Conservation (phyloP, 768 basidiomycete species). For the Russula emetica region DNA sequence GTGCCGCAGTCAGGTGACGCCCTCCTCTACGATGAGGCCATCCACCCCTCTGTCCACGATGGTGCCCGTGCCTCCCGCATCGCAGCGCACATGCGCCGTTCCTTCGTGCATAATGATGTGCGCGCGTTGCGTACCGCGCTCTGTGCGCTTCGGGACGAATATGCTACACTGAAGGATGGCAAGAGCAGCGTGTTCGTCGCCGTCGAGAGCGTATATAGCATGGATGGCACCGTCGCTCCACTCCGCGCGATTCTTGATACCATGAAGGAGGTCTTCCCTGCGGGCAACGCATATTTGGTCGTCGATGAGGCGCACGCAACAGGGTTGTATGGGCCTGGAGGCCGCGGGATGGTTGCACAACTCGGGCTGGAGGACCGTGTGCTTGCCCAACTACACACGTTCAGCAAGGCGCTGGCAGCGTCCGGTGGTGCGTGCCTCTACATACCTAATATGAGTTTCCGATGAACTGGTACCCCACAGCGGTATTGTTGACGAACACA, state of each 20-base stretch:
- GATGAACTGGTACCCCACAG: slow-evolving; percentile 36
- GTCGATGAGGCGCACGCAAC: slow-evolving; percentile 88
- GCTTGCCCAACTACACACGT: slow-evolving; percentile 65
- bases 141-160: slow-evolving; percentile 45
- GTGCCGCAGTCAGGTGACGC: slow-evolving; percentile 76
- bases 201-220: slow-evolving; percentile 87
- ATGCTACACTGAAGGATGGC: slow-evolving; percentile 63
- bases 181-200: slow-evolving; percentile 64
- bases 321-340: slow-evolving; percentile 78
- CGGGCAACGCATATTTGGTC: slow-evolving; percentile 63
- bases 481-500: slow-evolving; percentile 68
- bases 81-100: slow-evolving; percentile 34
- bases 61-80: slow-evolving; percentile 54
- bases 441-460: no score
- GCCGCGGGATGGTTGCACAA: slow-evolving; percentile 32
- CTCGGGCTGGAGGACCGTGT: background rate
- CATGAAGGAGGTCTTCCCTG: slow-evolving; percentile 46
- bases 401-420: slow-evolving; percentile 85
- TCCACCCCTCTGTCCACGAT: slow-evolving; percentile 91
- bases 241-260: slow-evolving; percentile 40
- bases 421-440: slow-evolving; percentile 67
- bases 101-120: slow-evolving; percentile 74
- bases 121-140: slow-evolving; percentile 50
- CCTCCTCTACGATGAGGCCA: slow-evolving; percentile 78
- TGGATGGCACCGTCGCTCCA: slow-evolving; percentile 85